Base-by-base conservation (phyloP, 768 basidiomycete genomes). In the Mycena vulgaris region DNA sequence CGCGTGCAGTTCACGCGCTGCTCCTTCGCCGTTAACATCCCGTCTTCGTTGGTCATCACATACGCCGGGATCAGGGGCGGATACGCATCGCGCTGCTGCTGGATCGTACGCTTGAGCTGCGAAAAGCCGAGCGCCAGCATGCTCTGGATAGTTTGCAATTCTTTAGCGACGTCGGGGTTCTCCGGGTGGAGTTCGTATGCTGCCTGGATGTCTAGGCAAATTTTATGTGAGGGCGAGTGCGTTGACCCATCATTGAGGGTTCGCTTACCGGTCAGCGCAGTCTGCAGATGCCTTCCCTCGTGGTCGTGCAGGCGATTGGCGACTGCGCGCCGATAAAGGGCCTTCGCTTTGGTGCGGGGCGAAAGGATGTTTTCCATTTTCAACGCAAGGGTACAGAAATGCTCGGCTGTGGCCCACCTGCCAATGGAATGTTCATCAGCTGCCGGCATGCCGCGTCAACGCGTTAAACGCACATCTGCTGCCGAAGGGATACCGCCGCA, bases 321-420 rank as follows among this genome's bases (percentile, higher is more conserved):
- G 28, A 35, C 35, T 33, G 53, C 33, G 27, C 53, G 53, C 27
- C 53, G 53, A n/a, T 55, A 37, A n/a, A 37, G 53, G 33, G 53
- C 53, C 23, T 55, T 55, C n/a, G 53, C 53, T 35, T 37, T 35
- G 9, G 53, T 55, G 33, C 17, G 19, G 21, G 53, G 53, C 21
- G 53, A 35, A 33, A 55, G 33, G 33, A 55, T 55, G 35, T 55
- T 21, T n/a, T 55, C 53, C 53, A 55, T 55, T 11, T 55, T 33
- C 33, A 55, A 27, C 53, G 35, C 53, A 25, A 55, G 53, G 53
- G 53, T 55, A 33, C 53, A 55, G 53, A 55, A 55, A 55, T 55
- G 53, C 35, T 37, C 53, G n/a, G 53, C 53, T n/a, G 21, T 55
- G 33, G 33, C 53, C 53, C 53, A 55, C 53, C 53, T 55, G 51